These are phyloP conservation scores for Neoboletus brunneissimus DNA, from an alignment of 768 basidiomycete species.

Conservation along the genomic window DNA sequence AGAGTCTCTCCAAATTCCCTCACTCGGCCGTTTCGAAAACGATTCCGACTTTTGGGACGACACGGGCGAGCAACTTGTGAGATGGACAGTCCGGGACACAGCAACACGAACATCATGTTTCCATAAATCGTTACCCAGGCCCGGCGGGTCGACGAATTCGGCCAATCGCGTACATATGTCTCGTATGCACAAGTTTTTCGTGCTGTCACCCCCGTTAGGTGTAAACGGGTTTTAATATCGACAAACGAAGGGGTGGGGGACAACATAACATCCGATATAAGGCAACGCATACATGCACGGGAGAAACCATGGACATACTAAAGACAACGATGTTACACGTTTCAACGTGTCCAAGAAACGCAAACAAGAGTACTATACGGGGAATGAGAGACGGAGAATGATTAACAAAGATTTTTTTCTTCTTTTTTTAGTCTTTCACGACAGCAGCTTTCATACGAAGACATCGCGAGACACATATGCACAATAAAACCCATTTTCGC, in stretches of 20 bases:
- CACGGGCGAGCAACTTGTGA: too few relatives aligned
- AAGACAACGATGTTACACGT: background rate
- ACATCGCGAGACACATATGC: background rate
- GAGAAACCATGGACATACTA: background rate
- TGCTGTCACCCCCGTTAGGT: background rate
- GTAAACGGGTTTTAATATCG: background rate
- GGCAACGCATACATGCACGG: background rate
- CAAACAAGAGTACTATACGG: background rate
- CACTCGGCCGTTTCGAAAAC: too few relatives aligned
- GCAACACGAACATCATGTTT: too few relatives aligned
- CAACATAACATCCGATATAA: background rate
- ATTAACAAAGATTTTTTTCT: background rate
- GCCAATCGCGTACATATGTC: too few relatives aligned
- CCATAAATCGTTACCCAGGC: too few relatives aligned
- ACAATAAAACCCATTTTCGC: conserved; percentile 7
- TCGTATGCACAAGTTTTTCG: background rate
- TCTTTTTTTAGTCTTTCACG: background rate
- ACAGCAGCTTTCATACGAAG: background rate
- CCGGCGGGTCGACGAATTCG: too few relatives aligned
- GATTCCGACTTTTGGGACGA: too few relatives aligned
- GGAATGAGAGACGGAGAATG: background rate
- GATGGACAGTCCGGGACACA: too few relatives aligned
- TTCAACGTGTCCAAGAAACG: background rate
- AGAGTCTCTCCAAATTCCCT: too few relatives aligned
- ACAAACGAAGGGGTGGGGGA: background rate